Base-by-base conservation (phyloP, 2,329 filamentous ascomycete genomes). In the Epichloe hybrida region DNA sequence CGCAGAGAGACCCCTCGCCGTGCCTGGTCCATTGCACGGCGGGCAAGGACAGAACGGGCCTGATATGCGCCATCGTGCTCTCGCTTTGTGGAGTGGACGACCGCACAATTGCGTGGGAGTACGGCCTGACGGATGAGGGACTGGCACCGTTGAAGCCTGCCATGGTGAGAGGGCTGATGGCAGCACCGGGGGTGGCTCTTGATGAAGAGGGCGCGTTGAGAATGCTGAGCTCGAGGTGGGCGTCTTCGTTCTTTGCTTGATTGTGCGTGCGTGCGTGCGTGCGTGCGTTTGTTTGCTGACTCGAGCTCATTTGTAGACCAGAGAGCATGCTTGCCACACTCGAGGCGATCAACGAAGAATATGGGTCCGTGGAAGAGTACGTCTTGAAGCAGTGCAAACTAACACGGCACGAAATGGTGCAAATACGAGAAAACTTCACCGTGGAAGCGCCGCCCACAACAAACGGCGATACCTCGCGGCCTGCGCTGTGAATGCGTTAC, bases 41-140 rank as follows among this genome's bases (percentile, higher is more conserved):
- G 0, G 86, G 86, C 12, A 90, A 90, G 65, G 86, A 90, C 63
- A 74, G 86, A 42, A 89, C 86, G 0, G 86, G 86, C 2, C 74
- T 89, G 4, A 67, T 88, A 43, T 77, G 79, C 46, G 85, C 83
- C 3, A 58, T 90, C 40, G 62, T 89, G 8, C 70, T 88, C 39
- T 67, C 75, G 27, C 70, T 88, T 31, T 80, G 80, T 8, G 80
- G 81, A 4, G 80, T 86, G 0, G 64, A 72, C 1, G 73, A 80
- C 55, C 69, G 76, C 36, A 62, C 66, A 4, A 73, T 86, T n/a
- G 83, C 81, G 0, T 65, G 74, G 9, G 86, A 90, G 63, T 90
- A 89, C 62, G 69, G 74, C 15, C 68, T 87, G 9, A 87, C 83
- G 0, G 79, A 86, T 48, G 57, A 71, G 1, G 1, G 84, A 0